A percentile compares a stretch with the other conserved stretches of the same genome.
Conservation (phyloP, 139 green algal species). For the Picochlorum costavermella region DNA sequence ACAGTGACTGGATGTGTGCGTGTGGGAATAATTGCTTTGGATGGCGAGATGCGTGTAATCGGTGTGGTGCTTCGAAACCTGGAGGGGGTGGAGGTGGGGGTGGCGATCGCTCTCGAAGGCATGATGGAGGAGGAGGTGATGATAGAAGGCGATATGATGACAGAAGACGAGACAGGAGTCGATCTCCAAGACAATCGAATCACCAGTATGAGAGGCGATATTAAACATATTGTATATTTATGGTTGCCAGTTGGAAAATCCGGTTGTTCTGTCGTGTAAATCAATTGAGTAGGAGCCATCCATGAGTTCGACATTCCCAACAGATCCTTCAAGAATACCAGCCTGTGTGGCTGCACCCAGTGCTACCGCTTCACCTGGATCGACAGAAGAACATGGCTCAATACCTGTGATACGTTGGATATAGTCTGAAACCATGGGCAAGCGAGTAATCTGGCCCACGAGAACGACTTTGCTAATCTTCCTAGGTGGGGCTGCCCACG, state of each 20-base stretch:
- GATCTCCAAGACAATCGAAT: neutral
- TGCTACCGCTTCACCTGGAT: conserved; percentile 34
- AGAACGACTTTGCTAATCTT: conserved; percentile 54
- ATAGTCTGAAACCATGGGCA: conserved; percentile 44
- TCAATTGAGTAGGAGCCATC: conserved; percentile 40
- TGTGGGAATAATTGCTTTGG: conserved; percentile 80
- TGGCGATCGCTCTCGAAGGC: neutral
- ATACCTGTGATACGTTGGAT: conserved; percentile 44
- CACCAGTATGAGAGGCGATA: neutral
- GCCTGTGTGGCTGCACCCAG: conserved; percentile 39
- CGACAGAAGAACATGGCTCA: conserved; percentile 17
- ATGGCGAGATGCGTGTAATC: conserved; percentile 61
- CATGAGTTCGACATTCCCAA: conserved; percentile 40
- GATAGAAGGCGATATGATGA: neutral
- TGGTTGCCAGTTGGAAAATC: conserved; percentile 30
- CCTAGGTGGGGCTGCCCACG: conserved; percentile 47
- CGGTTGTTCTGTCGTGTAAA: conserved; percentile 29
- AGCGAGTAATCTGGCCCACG: conserved; percentile 58
- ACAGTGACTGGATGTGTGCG: conserved; percentile 67
- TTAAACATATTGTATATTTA: conserved; percentile 9
- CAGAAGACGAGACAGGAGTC: neutral
- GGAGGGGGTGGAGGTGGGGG: conserved; percentile 5
- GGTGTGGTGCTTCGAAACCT: conserved; percentile 50
- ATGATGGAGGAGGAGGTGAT: neutral
- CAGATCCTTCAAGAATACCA: conserved; percentile 30